phyloP scores from a whole-genome alignment of 2,329 filamentous ascomycete genomes.

The Sclerotinia borealis region DNA sequence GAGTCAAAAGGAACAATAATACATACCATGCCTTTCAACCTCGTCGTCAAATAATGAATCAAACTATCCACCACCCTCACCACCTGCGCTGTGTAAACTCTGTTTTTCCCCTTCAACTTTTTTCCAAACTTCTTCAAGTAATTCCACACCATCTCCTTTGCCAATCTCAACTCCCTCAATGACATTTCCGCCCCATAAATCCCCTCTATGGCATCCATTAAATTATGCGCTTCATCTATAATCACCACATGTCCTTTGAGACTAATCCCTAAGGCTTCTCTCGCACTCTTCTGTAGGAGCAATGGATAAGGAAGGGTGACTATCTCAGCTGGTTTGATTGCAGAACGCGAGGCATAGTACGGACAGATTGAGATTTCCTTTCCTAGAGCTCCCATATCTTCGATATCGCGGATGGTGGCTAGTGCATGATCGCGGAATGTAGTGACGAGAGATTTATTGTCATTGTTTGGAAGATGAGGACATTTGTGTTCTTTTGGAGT shows the following conservation, averaged over 20 bases:
- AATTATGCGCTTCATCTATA: constrained; percentile 94
- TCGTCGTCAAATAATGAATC: constrained; percentile 57
- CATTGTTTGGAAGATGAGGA: constrained; percentile 69
- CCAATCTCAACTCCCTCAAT: constrained; percentile 64
- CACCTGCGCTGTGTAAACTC: constrained; percentile 84
- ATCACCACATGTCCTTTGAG: constrained; percentile 87
- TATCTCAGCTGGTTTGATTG: constrained; percentile 80
- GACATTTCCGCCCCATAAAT: constrained; percentile 78
- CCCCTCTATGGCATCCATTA: constrained; percentile 88
- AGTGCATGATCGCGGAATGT: constrained; percentile 81
- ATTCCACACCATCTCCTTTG: constrained; percentile 66
- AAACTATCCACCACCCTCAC: constrained; percentile 79
- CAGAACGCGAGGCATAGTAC: constrained; percentile 88
- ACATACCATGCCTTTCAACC: constrained; percentile 43
- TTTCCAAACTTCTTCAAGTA: constrained; percentile 88
- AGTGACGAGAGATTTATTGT: constrained; percentile 63
- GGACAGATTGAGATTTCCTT: constrained; percentile 78
- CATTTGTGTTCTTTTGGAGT: constrained; percentile 61
- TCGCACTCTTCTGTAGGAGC: constrained; percentile 76
- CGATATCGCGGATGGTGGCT: constrained; percentile 84
- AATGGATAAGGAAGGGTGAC: constrained; percentile 90
- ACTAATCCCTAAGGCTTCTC: constrained; percentile 81
- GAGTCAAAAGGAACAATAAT: background rate
- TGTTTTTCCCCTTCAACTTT: constrained; percentile 81
- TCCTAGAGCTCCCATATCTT: constrained; percentile 76